A percentile compares a stretch with the other conserved stretches of the same genome.
phyloP scores from a whole-genome alignment of 768 basidiomycete genomes.

The Sistotremastrum niveocremeum region DNA sequence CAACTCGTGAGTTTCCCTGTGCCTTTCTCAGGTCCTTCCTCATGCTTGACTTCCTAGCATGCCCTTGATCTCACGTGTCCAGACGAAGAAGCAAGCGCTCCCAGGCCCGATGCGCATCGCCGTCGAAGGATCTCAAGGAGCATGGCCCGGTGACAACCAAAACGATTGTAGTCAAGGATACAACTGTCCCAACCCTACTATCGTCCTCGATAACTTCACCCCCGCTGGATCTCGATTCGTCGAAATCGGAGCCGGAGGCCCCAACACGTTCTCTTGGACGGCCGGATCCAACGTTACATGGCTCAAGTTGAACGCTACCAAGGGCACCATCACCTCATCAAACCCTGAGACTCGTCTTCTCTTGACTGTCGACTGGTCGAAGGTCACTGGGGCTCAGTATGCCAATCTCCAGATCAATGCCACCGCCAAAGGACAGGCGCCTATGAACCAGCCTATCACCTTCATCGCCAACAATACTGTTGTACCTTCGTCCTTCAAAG shows the following conservation, averaged over 20 bases:
- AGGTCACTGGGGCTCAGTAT: conserved; percentile 23
- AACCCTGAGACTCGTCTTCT: conserved; percentile 41
- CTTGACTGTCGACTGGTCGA: conserved; percentile 42
- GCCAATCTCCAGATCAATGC: conserved; percentile 35
- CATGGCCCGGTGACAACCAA: conserved; percentile 59
- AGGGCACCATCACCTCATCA: conserved; percentile 35
- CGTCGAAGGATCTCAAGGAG: conserved; percentile 45
- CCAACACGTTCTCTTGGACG: conserved; percentile 41
- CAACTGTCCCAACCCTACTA: conserved; percentile 33
- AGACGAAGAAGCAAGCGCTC: conserved; percentile 40
- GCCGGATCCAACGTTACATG: conserved; percentile 36
- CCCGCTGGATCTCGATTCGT: conserved; percentile 40
- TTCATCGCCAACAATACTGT: conserved; percentile 20
- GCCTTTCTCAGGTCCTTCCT: not conserved
- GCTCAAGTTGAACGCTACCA: conserved; percentile 32
- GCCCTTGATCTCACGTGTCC: conserved; percentile 37
- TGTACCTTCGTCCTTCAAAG: conserved; percentile 33
- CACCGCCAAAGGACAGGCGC: conserved; percentile 26
- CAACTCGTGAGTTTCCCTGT: conserved; percentile 30
- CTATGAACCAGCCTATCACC: conserved; percentile 14
- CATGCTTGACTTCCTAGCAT: conserved; percentile 22
- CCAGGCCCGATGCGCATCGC: conserved; percentile 52
- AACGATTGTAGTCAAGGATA: conserved; percentile 39
- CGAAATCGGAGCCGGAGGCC: conserved; percentile 50
- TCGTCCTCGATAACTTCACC: conserved; percentile 44